Conservation (phyloP, 2,329 filamentous ascomycete species). For the Colletotrichum tabaci region DNA sequence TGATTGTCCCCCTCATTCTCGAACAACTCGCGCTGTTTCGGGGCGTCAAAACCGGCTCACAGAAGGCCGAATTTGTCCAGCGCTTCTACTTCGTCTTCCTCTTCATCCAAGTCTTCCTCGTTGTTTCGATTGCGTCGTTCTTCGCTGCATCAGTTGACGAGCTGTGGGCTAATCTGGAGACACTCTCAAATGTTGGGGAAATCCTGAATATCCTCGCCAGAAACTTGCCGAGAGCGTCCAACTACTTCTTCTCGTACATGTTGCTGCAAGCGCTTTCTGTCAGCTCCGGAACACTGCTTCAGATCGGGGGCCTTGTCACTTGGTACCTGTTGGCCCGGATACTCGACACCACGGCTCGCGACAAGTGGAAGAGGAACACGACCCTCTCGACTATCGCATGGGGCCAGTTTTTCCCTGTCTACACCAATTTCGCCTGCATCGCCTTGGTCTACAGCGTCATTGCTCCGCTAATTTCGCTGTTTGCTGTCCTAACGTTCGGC, state of each 20-base stretch:
- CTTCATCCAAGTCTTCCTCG: conserved; percentile 94
- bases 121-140: conserved; percentile 88
- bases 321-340: conserved; percentile 89
- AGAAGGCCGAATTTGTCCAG: conserved; percentile 87
- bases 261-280: conserved; percentile 93
- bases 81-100: conserved; percentile 94
- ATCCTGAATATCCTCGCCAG: conserved; percentile 81
- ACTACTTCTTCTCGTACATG: conserved; percentile 99
- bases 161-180: conserved; percentile 68
- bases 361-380: conserved; percentile 91
- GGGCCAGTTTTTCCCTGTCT: conserved; percentile 95
- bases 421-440: conserved; percentile 97
- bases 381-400: conserved; percentile 84
- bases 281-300: conserved; percentile 89
- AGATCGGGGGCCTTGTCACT: conserved; percentile 82
- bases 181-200: conserved; percentile 69
- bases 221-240: conserved; percentile 88
- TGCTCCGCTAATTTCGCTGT: conserved; percentile 90
- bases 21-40: conserved; percentile 80
- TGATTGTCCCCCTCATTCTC: conserved; percentile 86
- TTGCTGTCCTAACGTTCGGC: conserved; percentile 92
- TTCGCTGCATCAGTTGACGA: conserved; percentile 74
- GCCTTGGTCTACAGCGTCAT: conserved; percentile 90
- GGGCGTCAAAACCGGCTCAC: conserved; percentile 86
- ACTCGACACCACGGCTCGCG: conserved; percentile 83